Percentiles rank a stretch among this genome's conserved stretches.
These are phyloP conservation scores for Backusella parvicylindrica DNA, from an alignment of 192 early-diverging fungal species.

Conservation along the genomic window DNA sequence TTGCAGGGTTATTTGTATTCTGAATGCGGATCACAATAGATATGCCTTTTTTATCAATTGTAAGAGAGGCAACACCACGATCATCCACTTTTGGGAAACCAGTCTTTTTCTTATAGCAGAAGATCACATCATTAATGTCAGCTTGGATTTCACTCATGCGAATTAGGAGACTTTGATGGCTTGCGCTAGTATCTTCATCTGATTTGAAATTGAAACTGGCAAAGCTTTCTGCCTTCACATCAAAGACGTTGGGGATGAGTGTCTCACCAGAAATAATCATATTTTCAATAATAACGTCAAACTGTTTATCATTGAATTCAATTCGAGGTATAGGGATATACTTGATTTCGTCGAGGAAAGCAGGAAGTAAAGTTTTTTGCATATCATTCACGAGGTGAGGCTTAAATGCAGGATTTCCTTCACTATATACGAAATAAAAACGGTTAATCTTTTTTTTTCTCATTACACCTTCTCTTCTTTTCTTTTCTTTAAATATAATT, in stretches of 20 bases:
- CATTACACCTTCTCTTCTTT: no score
- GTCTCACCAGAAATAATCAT: slow-evolving; percentile 38
- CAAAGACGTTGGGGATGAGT: slow-evolving; percentile 34
- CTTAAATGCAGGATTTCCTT: slow-evolving; percentile 39
- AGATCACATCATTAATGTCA: slow-evolving; percentile 35
- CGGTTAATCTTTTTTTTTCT: not conserved
- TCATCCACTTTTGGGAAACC: slow-evolving; percentile 35
- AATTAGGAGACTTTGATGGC: slow-evolving; percentile 29
- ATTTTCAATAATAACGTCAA: slow-evolving; percentile 41
- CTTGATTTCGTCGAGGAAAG: slow-evolving; percentile 39
- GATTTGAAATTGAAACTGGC: slow-evolving; percentile 28
- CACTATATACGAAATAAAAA: slow-evolving; percentile 10
- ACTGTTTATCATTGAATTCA: slow-evolving; percentile 38
- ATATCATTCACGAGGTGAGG: slow-evolving; percentile 43
- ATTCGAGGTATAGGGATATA: slow-evolving; percentile 43
- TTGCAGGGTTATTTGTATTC: slow-evolving; percentile 22
- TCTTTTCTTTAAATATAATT: not conserved
- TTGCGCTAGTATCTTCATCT: slow-evolving; percentile 5
- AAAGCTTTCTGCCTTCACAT: slow-evolving; percentile 32
- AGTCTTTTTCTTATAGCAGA: slow-evolving; percentile 38
- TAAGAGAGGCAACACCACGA: slow-evolving; percentile 32
- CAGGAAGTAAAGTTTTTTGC: slow-evolving; percentile 34
- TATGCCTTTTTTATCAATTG: slow-evolving; percentile 13
- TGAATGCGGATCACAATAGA: slow-evolving; percentile 19
- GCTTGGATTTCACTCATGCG: slow-evolving; percentile 37